These are phyloP conservation scores for Talaromyces trachyspermus DNA, from an alignment of 495 filamentous ascomycete genomes.

Conservation along the genomic window DNA sequence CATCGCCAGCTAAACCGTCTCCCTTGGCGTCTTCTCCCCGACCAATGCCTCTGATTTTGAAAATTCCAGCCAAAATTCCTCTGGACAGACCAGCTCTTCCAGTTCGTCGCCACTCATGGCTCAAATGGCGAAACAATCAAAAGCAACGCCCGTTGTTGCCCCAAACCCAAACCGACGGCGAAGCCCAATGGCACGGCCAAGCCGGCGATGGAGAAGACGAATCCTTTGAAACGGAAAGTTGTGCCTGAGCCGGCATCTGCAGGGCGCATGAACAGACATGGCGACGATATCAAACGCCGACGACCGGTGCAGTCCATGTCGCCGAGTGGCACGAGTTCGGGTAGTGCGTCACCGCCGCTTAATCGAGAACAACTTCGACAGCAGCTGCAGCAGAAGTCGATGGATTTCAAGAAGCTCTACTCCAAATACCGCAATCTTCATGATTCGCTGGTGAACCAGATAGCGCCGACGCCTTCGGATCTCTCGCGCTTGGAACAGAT, in stretches of 20 bases:
- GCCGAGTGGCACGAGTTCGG: conserved; percentile 39
- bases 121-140: conserved; percentile 26
- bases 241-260: conserved; percentile 26
- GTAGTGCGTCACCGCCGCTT: conserved; percentile 39
- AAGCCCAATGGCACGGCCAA: conserved; percentile 5
- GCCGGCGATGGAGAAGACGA: conserved; percentile 12
- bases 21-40: conserved; percentile 69
- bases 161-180: conserved; percentile 18
- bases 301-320: conserved; percentile 30
- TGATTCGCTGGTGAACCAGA: conserved; percentile 42
- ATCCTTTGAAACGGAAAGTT: conserved; percentile 43
- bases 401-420: conserved; percentile 55
- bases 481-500: conserved; percentile 51
- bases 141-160: conserved; percentile 11
- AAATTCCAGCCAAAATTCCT: conserved; percentile 31
- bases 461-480: conserved; percentile 47
- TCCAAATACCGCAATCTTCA: conserved; percentile 57
- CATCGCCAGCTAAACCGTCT: conserved; percentile 64
- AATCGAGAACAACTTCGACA: conserved; percentile 33
- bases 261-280: conserved; percentile 24
- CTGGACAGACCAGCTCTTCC: conserved; percentile 36
- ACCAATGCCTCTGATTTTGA: conserved; percentile 64
- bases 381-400: conserved; percentile 46
- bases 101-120: conserved; percentile 38
- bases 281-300: conserved; percentile 39